A percentile compares a stretch with the other conserved stretches of the same genome.
Evolutionary conservation across 2,329 filamentous ascomycete genomes (phyloP).

Genomic region (Penicillium vulpinum): DNA sequence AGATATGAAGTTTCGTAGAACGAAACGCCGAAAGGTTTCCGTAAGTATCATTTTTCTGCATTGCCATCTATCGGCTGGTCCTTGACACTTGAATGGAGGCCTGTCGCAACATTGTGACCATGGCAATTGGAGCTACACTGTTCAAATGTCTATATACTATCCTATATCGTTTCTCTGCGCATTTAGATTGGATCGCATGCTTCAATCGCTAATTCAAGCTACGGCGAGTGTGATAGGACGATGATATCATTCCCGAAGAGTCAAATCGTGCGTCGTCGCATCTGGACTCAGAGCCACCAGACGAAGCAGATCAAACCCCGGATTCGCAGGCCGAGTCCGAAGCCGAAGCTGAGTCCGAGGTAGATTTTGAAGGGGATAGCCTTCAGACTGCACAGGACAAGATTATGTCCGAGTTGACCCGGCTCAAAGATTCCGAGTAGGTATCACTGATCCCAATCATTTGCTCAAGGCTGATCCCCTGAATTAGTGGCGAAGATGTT

Average conservation of each 20-base stretch:
- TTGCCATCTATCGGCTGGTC: not conserved
- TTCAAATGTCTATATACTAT: not conserved
- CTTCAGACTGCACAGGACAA: conserved; percentile 88
- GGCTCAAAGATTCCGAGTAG: conserved; percentile 24
- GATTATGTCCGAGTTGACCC: conserved; percentile 68
- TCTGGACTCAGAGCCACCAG: conserved; percentile 31
- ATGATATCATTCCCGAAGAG: conserved; percentile 19
- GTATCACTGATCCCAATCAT: conserved; percentile 41
- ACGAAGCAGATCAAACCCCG: conserved; percentile 14
- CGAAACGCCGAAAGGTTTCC: conserved; percentile 60
- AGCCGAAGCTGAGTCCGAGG: conserved; percentile 41
- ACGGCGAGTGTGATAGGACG: conserved; percentile 17
- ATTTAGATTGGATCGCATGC: not conserved
- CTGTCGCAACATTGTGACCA: not conserved
- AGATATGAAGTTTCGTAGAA: conserved; percentile 51
- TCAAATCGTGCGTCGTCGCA: conserved; percentile 21
- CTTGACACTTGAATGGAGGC: not conserved
- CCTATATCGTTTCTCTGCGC: not conserved
- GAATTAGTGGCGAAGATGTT: conserved; percentile 62
- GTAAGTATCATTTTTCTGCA: conserved; percentile 47
- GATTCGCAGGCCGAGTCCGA: conserved; percentile 50
- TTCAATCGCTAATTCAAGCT: not conserved
- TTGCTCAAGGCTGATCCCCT: conserved; percentile 15
- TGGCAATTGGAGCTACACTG: not conserved
- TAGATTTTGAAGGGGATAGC: conserved; percentile 66